Percentiles rank a stretch among this genome's conserved stretches.
phyloP scores from a whole-genome alignment of 139 green algal species.

The Klebsormidium nitens region DNA sequence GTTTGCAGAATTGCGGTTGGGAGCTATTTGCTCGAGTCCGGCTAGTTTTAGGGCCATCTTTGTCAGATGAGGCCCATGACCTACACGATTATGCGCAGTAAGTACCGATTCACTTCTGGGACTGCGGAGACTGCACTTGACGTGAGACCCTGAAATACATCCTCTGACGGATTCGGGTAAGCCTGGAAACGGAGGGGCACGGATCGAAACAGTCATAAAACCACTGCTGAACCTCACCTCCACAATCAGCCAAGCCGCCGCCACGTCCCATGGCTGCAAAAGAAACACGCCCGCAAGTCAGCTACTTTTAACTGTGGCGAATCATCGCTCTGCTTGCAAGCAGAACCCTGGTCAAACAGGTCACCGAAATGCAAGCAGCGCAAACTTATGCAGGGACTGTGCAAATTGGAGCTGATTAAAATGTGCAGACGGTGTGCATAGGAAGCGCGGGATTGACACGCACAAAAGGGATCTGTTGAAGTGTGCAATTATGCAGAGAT shows the following conservation, averaged over 20 bases:
- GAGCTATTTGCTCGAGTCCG: too few species aligned
- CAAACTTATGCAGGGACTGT: not conserved
- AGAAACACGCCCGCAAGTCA: not conserved
- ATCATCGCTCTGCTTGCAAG: too few species aligned
- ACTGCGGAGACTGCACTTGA: not conserved
- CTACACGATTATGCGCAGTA: too few species aligned
- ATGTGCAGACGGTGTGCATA: too few species aligned
- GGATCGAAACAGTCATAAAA: not conserved
- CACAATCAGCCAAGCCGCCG: slow-evolving; percentile 13
- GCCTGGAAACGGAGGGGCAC: not conserved
- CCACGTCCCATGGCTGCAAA: slow-evolving; percentile 21
- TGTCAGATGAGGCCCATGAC: too few species aligned
- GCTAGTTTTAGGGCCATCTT: too few species aligned
- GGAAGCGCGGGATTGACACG: too few species aligned
- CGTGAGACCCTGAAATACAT: not conserved
- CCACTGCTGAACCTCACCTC: not conserved
- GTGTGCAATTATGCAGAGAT: not conserved
- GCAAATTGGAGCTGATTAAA: too few species aligned
- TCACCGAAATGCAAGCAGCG: not conserved
- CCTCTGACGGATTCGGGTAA: not conserved
- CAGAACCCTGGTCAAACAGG: not conserved
- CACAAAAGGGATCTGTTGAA: too few species aligned
- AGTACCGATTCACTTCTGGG: too few species aligned
- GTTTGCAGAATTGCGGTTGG: not conserved
- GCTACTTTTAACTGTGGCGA: not conserved